Conservation (phyloP, 2,329 filamentous ascomycete species). For the Aspergillus niger region DNA sequence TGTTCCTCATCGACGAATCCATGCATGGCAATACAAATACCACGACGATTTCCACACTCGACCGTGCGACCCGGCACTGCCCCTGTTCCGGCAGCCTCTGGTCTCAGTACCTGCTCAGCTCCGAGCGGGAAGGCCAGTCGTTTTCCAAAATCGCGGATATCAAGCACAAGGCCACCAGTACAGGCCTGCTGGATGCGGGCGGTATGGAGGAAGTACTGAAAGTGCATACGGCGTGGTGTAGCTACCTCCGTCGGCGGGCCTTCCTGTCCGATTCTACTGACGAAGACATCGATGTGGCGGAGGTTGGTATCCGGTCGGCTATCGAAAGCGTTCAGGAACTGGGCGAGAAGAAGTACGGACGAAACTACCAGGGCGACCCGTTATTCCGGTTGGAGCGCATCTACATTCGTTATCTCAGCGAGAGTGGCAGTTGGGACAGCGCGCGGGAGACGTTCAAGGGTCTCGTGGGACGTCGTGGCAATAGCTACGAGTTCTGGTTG, state of each 20-base stretch:
- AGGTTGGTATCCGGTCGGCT: slow-evolving; percentile 82
- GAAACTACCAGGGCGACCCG: slow-evolving; percentile 81
- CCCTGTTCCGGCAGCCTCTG: slow-evolving; percentile 91
- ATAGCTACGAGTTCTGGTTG: slow-evolving; percentile 92
- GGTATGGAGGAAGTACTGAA: slow-evolving; percentile 87
- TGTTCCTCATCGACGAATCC: slow-evolving; percentile 65
- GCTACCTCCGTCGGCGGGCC: slow-evolving; percentile 83
- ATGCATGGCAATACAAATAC: slow-evolving; percentile 49
- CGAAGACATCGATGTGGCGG: slow-evolving; percentile 84
- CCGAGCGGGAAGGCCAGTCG: slow-evolving; percentile 73
- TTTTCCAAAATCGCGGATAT: slow-evolving; percentile 84
- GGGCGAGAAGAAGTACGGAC: slow-evolving; percentile 74
- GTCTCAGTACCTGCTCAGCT: slow-evolving; percentile 83
- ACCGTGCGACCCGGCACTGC: slow-evolving; percentile 84
- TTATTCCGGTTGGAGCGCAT: slow-evolving; percentile 87
- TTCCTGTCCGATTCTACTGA: slow-evolving; percentile 73
- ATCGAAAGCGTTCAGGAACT: slow-evolving; percentile 80
- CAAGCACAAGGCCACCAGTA: slow-evolving; percentile 88
- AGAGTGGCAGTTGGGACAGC: slow-evolving; percentile 74
- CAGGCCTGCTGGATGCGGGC: slow-evolving; percentile 78
- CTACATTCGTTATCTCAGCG: slow-evolving; percentile 85
- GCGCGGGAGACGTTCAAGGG: slow-evolving; percentile 77
- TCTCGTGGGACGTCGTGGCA: slow-evolving; percentile 67
- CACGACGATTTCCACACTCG: slow-evolving; percentile 68
- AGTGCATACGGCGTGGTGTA: slow-evolving; percentile 92